These are phyloP conservation scores for Pseudogymnoascus sp. DNA, from an alignment of 2,329 filamentous ascomycete species.

Conservation along the genomic window DNA sequence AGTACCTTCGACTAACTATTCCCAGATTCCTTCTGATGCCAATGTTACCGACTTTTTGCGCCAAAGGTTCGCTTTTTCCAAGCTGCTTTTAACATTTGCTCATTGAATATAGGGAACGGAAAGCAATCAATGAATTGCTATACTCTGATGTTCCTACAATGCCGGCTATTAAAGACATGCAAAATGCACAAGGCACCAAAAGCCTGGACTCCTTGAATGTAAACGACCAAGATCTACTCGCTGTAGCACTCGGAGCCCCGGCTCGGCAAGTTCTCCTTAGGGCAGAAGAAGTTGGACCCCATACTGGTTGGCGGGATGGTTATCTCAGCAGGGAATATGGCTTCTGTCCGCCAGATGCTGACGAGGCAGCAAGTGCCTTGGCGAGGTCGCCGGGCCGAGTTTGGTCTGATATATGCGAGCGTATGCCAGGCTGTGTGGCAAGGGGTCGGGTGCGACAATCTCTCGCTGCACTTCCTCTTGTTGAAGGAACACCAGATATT, in stretches of 20 bases:
- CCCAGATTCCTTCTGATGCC: slow-evolving; percentile 37
- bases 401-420: slow-evolving; percentile 46
- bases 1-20: slow-evolving; percentile 13
- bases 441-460: slow-evolving; percentile 43
- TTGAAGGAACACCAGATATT: slow-evolving; percentile 41
- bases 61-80: slow-evolving; percentile 28
- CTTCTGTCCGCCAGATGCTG: slow-evolving; percentile 43
- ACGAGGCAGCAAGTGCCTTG: slow-evolving; percentile 39
- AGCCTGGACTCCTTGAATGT: slow-evolving; percentile 42
- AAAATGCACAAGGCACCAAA: slow-evolving; percentile 36
- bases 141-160: slow-evolving; percentile 21
- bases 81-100: slow-evolving; percentile 7
- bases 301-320: slow-evolving; percentile 45
- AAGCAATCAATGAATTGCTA: slow-evolving; percentile 25
- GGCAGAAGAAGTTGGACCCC: slow-evolving; percentile 43
- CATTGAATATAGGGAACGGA: slow-evolving; percentile 32
- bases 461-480: slow-evolving; percentile 39
- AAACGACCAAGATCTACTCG: slow-evolving; percentile 41
- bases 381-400: slow-evolving; percentile 42
- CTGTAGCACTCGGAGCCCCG: slow-evolving; percentile 44
- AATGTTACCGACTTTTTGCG: slow-evolving; percentile 40
- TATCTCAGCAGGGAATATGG: slow-evolving; percentile 44
- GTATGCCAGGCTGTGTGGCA: slow-evolving; percentile 44
- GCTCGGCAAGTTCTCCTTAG: slow-evolving; percentile 45
- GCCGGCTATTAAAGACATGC: slow-evolving; percentile 38